Conservation (phyloP, 495 filamentous ascomycete species). For the Clavariopsis aquatica region DNA sequence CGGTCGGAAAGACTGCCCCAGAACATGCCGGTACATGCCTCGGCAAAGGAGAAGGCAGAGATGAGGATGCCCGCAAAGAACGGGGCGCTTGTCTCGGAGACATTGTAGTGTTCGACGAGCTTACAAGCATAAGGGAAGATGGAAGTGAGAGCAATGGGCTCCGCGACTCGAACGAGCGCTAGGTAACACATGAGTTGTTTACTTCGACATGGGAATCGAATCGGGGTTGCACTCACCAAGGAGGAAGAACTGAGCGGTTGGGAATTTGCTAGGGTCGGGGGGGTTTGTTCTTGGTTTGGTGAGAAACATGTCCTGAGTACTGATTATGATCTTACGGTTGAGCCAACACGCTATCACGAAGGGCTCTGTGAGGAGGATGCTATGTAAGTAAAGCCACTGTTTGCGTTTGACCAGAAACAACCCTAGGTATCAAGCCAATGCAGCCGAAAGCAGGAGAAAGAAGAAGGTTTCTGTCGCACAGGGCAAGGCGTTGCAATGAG, state of each 20-base stretch:
- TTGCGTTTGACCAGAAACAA: constrained; percentile 28
- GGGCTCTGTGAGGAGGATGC: background rate
- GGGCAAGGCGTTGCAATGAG: constrained; percentile 4
- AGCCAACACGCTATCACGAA: constrained; percentile 36
- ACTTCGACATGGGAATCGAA: background rate
- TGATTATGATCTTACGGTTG: constrained; percentile 41
- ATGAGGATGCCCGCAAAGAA: constrained; percentile 85
- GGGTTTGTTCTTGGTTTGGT: constrained; percentile 43
- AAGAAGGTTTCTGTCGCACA: background rate
- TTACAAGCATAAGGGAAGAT: constrained; percentile 88
- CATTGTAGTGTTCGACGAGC: constrained; percentile 71
- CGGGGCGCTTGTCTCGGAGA: constrained; percentile 69
- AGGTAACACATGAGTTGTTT: constrained; percentile 10
- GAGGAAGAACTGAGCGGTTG: constrained; percentile 73
- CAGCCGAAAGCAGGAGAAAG: constrained; percentile 19
- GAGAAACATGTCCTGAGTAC: constrained; percentile 45
- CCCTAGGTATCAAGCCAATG: constrained; percentile 16
- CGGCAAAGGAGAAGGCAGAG: constrained; percentile 78
- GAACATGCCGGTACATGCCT: constrained; percentile 75
- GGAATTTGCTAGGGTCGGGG: constrained; percentile 65
- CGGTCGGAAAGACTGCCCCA: constrained; percentile 83
- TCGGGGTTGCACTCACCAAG: constrained; percentile 57
- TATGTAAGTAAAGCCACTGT: constrained; percentile 21
- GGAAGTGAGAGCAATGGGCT: constrained; percentile 85
- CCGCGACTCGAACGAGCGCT: constrained; percentile 78